Percentiles rank a stretch among this genome's conserved stretches.
phyloP scores from a whole-genome alignment of 495 filamentous ascomycete species.

The Xylaria venustula region DNA sequence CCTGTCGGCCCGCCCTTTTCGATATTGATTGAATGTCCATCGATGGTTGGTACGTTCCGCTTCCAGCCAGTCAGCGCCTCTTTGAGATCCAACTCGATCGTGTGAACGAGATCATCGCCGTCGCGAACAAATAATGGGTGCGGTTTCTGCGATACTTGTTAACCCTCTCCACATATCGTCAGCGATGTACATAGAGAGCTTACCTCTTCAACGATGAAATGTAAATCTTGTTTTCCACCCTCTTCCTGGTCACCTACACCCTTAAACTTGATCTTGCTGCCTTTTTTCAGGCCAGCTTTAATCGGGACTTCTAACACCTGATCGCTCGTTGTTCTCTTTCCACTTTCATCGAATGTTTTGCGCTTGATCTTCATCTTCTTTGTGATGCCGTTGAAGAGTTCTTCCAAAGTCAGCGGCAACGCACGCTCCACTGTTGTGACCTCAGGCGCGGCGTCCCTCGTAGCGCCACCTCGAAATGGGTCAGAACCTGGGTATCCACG shows the following conservation, averaged over 20 bases:
- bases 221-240: slow-evolving; percentile 93
- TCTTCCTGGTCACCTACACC: slow-evolving; percentile 96
- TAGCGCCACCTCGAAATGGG: slow-evolving; percentile 34
- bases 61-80: slow-evolving; percentile 96
- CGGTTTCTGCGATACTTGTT: slow-evolving; percentile 60
- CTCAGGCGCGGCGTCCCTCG: slow-evolving; percentile 67
- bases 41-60: slow-evolving; percentile 87
- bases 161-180: slow-evolving; percentile 4
- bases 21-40: slow-evolving; percentile 77
- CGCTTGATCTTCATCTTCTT: slow-evolving; percentile 99
- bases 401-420: slow-evolving; percentile 78
- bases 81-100: slow-evolving; percentile 81
- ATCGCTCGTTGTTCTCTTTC: slow-evolving; percentile 82
- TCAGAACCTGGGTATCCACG: slow-evolving; percentile 43
- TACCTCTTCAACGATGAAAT: slow-evolving; percentile 93
- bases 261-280: slow-evolving; percentile 96
- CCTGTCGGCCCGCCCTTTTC: slow-evolving; percentile 78
- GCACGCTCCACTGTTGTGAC: slow-evolving; percentile 87
- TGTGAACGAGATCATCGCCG: slow-evolving; percentile 78
- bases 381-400: slow-evolving; percentile 75
- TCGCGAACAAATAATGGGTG: slow-evolving; percentile 80
- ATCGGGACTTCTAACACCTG: slow-evolving; percentile 90
- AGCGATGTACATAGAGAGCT: too few species aligned
- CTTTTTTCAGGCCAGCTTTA: slow-evolving; percentile 91
- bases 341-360: slow-evolving; percentile 84